Conservation (phyloP, 2,329 filamentous ascomycete species). For the Colletotrichum scovillei region DNA sequence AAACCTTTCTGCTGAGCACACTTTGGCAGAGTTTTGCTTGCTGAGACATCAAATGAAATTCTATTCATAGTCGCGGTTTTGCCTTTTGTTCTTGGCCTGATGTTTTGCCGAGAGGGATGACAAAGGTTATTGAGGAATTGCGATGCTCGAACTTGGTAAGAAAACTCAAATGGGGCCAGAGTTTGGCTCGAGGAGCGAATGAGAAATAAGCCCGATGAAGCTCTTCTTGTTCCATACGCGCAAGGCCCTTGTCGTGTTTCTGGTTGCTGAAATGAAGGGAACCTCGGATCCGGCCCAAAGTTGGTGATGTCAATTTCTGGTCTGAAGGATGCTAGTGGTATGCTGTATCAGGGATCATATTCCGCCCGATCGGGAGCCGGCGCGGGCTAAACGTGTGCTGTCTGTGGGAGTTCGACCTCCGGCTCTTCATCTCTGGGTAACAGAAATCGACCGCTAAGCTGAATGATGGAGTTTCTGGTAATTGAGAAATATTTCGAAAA, state of each 20-base stretch:
- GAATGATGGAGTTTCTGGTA: too few species aligned
- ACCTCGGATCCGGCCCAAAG: neutral
- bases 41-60: constrained; percentile 28
- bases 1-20: neutral
- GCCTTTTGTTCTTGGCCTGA: neutral
- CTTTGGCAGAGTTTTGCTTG: neutral
- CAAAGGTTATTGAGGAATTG: neutral
- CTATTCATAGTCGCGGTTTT: constrained; percentile 7
- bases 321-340: neutral
- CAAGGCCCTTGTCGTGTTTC: neutral
- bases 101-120: neutral
- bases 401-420: too few species aligned
- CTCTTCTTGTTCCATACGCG: neutral
- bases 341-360: neutral
- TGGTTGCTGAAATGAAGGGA: neutral
- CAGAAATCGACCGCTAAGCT: too few species aligned
- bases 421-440: too few species aligned
- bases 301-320: neutral
- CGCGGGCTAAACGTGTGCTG: neutral
- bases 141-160: neutral
- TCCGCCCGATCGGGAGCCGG: neutral
- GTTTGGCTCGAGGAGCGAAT: neutral
- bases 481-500: too few species aligned
- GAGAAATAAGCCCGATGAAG: neutral
- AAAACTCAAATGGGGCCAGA: neutral